Base-by-base conservation (phyloP, 1,139 yeast species). In the Pichia sp. region DNA sequence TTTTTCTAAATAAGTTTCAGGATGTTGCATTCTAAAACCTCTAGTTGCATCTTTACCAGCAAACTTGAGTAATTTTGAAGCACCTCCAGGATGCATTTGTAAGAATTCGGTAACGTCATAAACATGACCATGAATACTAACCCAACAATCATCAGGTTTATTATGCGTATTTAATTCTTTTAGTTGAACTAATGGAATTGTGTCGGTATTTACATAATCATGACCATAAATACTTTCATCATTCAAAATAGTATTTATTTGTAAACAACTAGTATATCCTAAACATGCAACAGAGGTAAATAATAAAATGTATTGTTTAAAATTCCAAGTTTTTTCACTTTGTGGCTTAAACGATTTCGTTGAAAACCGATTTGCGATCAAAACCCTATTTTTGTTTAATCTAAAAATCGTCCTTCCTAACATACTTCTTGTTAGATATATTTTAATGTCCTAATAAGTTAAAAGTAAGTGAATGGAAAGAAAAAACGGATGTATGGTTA, bases 1-100 rank as follows among this genome's bases (percentile, higher is more conserved):
- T 16, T 61, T 74, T 32, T 71, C 76, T 37, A 88, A 66, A 9
- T 88, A 82, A 52, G 83, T 91, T 14, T 81, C 74, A 0, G 95
- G 91, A 61, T 89, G 97, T 51, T 88, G 77, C 6, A 94, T 88
- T 48, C 73, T 80, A 59, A 88, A 89, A 43, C 86, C 80, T 51
- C 80, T 83, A 2, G 95, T 83, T 2, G 95, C 96, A 58, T 89
- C 97, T 51, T 77, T 80, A 11, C 97, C 97, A 3, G 95, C 96
- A 59, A 78, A 86, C 49, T 74, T 74, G 33, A 80, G 57, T 7
- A 64, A 53, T 31, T 62, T 54, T 15, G 55, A 53, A 18, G 53
- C 58, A 18, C 69, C 58, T 6, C 65, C 65, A 1, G 72, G 71
- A 35, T 68, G 61, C 15, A 38, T 37, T 8, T 55, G 49, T 35